These are phyloP conservation scores for Penicillium argentinense DNA, from an alignment of 495 filamentous ascomycete genomes.

Conservation along the genomic window DNA sequence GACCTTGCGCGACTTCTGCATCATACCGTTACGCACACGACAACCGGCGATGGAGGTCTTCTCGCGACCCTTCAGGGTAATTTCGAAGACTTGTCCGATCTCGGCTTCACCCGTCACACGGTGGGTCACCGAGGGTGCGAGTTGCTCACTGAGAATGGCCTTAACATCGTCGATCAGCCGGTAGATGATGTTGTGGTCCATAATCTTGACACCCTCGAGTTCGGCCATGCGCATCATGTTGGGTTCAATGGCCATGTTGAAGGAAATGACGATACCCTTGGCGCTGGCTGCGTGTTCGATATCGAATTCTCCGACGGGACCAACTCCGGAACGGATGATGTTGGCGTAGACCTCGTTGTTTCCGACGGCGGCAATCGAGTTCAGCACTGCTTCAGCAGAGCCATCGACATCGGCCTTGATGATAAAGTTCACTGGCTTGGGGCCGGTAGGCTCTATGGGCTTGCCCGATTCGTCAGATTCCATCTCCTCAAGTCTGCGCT, in stretches of 20 bases:
- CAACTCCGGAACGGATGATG: constrained; percentile 75
- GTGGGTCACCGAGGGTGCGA: constrained; percentile 62
- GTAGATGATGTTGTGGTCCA: constrained; percentile 93
- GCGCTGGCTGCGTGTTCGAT: constrained; percentile 79
- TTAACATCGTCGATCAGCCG: constrained; percentile 82
- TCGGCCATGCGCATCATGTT: constrained; percentile 70
- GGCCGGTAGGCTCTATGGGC: constrained; percentile 44
- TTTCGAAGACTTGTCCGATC: constrained; percentile 76
- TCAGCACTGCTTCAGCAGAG: constrained; percentile 85
- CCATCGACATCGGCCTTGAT: constrained; percentile 93
- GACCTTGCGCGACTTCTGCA: constrained; percentile 62
- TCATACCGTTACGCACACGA: constrained; percentile 77
- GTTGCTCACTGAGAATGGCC: constrained; percentile 60
- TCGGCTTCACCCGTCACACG: constrained; percentile 87
- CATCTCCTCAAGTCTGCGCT: constrained; percentile 50
- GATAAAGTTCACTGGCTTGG: constrained; percentile 72
- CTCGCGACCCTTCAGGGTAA: constrained; percentile 69
- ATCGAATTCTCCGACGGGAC: constrained; percentile 80
- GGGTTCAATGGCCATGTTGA: constrained; percentile 74
- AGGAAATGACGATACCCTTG: constrained; percentile 72
- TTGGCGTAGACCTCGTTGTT: constrained; percentile 78
- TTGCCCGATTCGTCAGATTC: constrained; percentile 24
- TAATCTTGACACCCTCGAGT: constrained; percentile 64
- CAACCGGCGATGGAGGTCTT: constrained; percentile 80
- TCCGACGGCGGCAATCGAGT: constrained; percentile 70